phyloP scores from a whole-genome alignment of 768 basidiomycete genomes.

The Russula virescens region DNA sequence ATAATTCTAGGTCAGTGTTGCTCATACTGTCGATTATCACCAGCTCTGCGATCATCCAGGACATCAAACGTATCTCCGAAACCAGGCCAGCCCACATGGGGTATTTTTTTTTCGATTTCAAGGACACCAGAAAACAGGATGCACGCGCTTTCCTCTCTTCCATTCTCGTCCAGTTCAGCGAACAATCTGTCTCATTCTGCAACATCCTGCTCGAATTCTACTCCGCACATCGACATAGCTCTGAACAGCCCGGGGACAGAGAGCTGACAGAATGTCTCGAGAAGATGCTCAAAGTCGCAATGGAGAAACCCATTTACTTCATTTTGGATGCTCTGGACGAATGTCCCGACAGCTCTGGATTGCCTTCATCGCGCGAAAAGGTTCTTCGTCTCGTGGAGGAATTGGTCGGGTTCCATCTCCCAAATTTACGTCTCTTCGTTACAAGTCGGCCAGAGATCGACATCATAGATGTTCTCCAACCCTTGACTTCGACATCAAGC shows the following conservation, averaged over 20 bases:
- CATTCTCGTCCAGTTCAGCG: not conserved
- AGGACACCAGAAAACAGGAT: not conserved
- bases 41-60: not conserved
- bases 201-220: not conserved
- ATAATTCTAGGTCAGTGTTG: not conserved
- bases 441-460: not conserved
- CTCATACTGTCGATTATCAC: not conserved
- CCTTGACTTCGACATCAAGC: not conserved
- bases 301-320: not conserved
- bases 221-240: not conserved
- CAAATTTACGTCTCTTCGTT: not conserved
- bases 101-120: not conserved
- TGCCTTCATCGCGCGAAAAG: not conserved
- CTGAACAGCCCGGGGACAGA: not conserved
- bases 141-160: not conserved
- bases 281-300: not conserved
- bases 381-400: not conserved
- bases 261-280: not conserved
- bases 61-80: not conserved
- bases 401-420: not conserved
- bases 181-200: not conserved
- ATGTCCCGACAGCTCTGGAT: not conserved
- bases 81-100: not conserved
- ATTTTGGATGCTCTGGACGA: slow-evolving; percentile 1
- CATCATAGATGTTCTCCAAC: not conserved